Percentiles rank a stretch among this genome's conserved stretches.
phyloP scores from a whole-genome alignment of 179 eudicot genomes.

The Camellia oleifera region DNA sequence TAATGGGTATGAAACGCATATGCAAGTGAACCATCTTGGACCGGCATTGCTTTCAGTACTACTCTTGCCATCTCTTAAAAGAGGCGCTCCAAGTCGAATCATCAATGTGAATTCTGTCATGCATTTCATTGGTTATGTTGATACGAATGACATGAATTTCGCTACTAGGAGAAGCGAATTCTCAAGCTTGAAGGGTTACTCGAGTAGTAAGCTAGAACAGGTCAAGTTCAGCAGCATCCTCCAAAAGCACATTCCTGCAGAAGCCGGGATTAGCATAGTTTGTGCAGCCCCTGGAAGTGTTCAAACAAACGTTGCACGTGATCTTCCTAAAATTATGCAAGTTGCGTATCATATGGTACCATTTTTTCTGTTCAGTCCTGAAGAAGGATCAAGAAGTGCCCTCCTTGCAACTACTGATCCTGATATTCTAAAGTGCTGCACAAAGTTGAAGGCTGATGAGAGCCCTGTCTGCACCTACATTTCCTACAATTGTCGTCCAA shows the following conservation, averaged over 20 bases:
- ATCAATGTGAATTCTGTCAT: conserved; percentile 62
- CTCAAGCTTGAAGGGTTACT: conserved; percentile 27
- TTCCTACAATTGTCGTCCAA: conserved; percentile 16
- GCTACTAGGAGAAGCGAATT: conserved; percentile 17
- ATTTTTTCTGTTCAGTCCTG: conserved; percentile 17
- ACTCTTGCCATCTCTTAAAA: conserved; percentile 59
- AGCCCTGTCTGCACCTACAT: conserved; percentile 26
- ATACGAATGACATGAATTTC: conserved; percentile 28
- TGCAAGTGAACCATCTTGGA: conserved; percentile 73
- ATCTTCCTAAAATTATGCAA: conserved; percentile 27
- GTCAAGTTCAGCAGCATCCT: conserved; percentile 26
- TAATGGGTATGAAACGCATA: conserved; percentile 59
- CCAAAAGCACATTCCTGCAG: conserved; percentile 18
- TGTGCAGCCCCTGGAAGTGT: conserved; percentile 32
- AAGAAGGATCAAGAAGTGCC: conserved; percentile 30
- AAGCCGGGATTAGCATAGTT: conserved; percentile 18
- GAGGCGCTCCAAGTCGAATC: conserved; percentile 60
- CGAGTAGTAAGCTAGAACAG: conserved; percentile 33
- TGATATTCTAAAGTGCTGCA: conserved; percentile 22
- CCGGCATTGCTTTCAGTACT: conserved; percentile 56
- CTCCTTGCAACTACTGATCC: conserved; percentile 26
- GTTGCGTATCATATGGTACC: conserved; percentile 19
- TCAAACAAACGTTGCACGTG: conserved; percentile 31
- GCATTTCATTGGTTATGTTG: conserved; percentile 25
- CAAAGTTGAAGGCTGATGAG: conserved; percentile 19